A percentile compares a stretch with the other conserved stretches of the same genome.
These are phyloP conservation scores for Stachybotrys elegans DNA, from an alignment of 2,329 filamentous ascomycete genomes.

Conservation along the genomic window DNA sequence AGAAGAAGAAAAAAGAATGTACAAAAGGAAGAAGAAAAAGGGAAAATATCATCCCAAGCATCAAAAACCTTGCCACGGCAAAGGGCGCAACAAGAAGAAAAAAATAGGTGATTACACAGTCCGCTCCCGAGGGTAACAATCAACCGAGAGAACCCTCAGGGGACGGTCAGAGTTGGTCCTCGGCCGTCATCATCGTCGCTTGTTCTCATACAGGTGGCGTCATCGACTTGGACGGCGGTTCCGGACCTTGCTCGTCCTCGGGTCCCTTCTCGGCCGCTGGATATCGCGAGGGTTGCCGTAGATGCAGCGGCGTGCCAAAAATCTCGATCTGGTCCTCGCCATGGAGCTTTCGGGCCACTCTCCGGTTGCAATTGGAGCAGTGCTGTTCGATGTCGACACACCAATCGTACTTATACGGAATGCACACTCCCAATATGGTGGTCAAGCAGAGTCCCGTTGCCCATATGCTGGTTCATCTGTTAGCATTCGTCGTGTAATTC, in stretches of 20 bases:
- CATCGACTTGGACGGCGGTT: background rate
- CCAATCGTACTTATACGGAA: slow-evolving; percentile 1
- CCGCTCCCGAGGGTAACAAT: too few species aligned
- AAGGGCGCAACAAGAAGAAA: too few species aligned
- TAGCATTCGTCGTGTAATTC: background rate
- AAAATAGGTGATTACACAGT: too few species aligned
- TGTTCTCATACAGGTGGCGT: too few species aligned
- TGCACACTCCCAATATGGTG: background rate
- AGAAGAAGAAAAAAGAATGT: too few species aligned
- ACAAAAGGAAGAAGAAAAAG: too few species aligned
- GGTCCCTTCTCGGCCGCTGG: background rate
- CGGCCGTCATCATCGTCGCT: too few species aligned
- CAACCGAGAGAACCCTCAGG: too few species aligned
- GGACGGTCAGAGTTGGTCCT: too few species aligned
- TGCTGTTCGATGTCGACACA: background rate
- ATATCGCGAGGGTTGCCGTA: background rate
- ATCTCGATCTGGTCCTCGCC: background rate
- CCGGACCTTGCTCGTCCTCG: background rate
- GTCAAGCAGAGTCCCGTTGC: slow-evolving; percentile 1
- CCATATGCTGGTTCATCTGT: background rate
- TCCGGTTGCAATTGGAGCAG: slow-evolving; percentile 3
- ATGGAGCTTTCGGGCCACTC: slow-evolving; percentile 1
- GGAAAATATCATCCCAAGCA: too few species aligned
- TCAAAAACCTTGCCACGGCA: too few species aligned
- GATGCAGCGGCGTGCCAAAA: background rate